Conservation (phyloP, 2,329 filamentous ascomycete species). For the Lasiodiplodia hormozganensis region DNA sequence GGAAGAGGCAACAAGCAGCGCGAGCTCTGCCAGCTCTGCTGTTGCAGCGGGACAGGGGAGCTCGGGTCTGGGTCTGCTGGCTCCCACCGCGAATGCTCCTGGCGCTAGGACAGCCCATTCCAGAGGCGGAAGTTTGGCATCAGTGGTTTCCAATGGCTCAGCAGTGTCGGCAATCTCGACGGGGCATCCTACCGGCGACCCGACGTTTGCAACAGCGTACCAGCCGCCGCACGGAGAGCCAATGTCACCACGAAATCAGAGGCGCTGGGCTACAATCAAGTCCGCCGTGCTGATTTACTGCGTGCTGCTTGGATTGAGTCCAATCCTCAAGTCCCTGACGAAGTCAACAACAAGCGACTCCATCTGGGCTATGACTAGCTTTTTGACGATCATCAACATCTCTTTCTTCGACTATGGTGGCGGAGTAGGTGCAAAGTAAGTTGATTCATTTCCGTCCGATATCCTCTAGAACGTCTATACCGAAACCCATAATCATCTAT, state of each 20-base stretch:
- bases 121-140: slow-evolving; percentile 63
- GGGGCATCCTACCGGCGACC: slow-evolving; percentile 36
- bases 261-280: slow-evolving; percentile 81
- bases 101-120: slow-evolving; percentile 47
- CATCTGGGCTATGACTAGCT: slow-evolving; percentile 96
- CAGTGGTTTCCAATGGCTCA: slow-evolving; percentile 57
- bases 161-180: slow-evolving; percentile 40
- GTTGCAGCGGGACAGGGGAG: slow-evolving; percentile 27
- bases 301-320: slow-evolving; percentile 87
- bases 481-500: slow-evolving; percentile 24
- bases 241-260: slow-evolving; percentile 63
- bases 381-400: slow-evolving; percentile 92
- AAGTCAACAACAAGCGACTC: slow-evolving; percentile 89
- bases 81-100: slow-evolving; percentile 18
- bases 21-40: slow-evolving; percentile 28
- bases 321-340: slow-evolving; percentile 96
- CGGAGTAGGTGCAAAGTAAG: slow-evolving; percentile 61
- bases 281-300: slow-evolving; percentile 93
- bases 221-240: slow-evolving; percentile 46
- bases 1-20: slow-evolving; percentile 33
- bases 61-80: slow-evolving; percentile 48
- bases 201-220: slow-evolving; percentile 52
- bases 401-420: slow-evolving; percentile 98
- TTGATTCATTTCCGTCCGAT: slow-evolving; percentile 12
- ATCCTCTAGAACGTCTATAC: slow-evolving; percentile 17